Percentiles rank a stretch among this genome's conserved stretches.
Evolutionary conservation across 352 stramenopile genomes (phyloP).

Genomic region (Phytopythium litorale): DNA sequence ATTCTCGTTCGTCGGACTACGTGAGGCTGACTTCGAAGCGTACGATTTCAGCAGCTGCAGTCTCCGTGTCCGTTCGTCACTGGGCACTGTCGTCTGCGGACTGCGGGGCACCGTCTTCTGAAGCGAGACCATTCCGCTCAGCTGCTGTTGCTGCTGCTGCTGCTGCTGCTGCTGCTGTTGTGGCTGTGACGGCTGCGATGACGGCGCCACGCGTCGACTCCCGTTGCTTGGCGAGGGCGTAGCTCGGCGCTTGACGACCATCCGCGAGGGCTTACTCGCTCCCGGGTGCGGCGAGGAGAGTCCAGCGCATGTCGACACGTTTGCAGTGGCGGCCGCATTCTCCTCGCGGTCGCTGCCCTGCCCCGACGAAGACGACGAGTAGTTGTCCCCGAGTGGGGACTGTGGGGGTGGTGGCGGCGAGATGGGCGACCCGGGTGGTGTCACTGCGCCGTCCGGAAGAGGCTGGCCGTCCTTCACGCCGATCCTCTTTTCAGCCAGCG

Average conservation of each 20-base stretch:
- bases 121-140: constrained; percentile 1
- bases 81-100: background rate
- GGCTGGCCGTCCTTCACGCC: background rate
- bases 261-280: constrained; percentile 39
- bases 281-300: constrained; percentile 19
- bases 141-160: constrained; percentile 3
- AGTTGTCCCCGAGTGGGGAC: constrained; percentile 15
- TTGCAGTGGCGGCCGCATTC: constrained; percentile 10
- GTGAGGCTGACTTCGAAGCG: background rate
- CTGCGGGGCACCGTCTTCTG: constrained; percentile 1
- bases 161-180: constrained; percentile 7
- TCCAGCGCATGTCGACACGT: constrained; percentile 5
- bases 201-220: constrained; percentile 19
- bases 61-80: background rate
- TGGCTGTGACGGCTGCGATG: constrained; percentile 5
- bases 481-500: background rate
- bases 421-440: background rate
- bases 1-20: background rate
- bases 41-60: constrained; percentile 1
- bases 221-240: constrained; percentile 21
- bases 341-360: constrained; percentile 48
- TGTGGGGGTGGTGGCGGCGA: constrained; percentile 14
- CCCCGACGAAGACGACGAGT: constrained; percentile 42
- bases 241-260: constrained; percentile 45
- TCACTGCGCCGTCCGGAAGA: background rate